Evolutionary conservation across 106 monocot genomes (phyloP), one percentile per base, ranked within the genome.

Genomic region (Phalaenopsis equestris): DNA sequence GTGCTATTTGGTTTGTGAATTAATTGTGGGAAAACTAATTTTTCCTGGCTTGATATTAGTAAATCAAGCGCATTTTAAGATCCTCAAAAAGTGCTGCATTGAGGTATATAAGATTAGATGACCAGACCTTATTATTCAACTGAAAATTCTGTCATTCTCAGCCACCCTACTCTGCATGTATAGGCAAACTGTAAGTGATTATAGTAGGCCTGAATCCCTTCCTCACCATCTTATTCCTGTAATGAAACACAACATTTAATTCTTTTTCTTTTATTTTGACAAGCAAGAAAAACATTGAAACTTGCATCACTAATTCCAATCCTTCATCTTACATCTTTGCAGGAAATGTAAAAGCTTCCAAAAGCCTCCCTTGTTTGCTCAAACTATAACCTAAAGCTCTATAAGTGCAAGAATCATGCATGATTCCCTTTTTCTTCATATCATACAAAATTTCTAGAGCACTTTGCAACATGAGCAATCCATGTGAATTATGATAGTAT

Each of bases 401-500:
- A 61, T 89, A 97, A 14, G 90, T 94, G 80, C 92, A 92, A 18
- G 73, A 67, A 79, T 94, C 87, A 3, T 90, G 96, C 36, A 79
- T 76, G 30, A 97, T 75, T 21, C 85, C 87, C 52, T 85, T 88
- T 52, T 68, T 80, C 61, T 70, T 80, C 91, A 93, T 93, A 57
- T 80, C 9, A 24, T 74, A 48, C 76, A 89, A 24, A 43, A 97
- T 75, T 73, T 86, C 83, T 24, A 90, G 38, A 8, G 76, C 96
- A 19, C 67, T 18, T 57, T 86, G 84, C 12, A 92, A 56, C 46
- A 85, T 1, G 36, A 41, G 80, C 89, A 92, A 72, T 94, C 67
- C 38, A 88, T 90, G 19, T 86, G 84, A 23, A 97, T 89, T 11
- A 97, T 48, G 23, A 94, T 89, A 74, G 94, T 97, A 75, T 90